Conservation (phyloP, 257 asterid species). For the Primulina huaijiensis region DNA sequence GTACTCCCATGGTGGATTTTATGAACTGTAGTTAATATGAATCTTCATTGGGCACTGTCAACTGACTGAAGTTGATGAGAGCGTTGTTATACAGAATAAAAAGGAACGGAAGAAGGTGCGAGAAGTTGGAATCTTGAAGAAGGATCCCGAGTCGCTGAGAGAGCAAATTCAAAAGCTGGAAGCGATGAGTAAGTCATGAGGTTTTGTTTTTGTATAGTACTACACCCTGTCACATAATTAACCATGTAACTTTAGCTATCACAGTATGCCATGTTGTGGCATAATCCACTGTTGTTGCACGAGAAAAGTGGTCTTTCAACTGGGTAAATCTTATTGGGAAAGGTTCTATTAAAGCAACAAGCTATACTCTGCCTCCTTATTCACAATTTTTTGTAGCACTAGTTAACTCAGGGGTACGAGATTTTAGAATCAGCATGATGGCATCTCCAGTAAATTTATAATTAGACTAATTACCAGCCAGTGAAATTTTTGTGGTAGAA, state of each 20-base stretch:
- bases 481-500: neutral
- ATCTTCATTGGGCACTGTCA: neutral
- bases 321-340: neutral
- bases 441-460: neutral
- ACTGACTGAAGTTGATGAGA: constrained; percentile 2
- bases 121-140: constrained; percentile 90
- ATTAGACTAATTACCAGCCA: neutral
- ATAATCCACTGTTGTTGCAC: neutral
- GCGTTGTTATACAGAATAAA: constrained; percentile 57
- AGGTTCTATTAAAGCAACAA: neutral
- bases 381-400: neutral
- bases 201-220: neutral
- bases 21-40: neutral
- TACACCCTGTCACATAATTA: neutral
- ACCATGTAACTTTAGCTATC: neutral
- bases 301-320: neutral
- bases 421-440: neutral
- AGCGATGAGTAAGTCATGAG: constrained; percentile 62
- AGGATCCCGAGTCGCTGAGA: constrained; percentile 77
- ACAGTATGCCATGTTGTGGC: neutral
- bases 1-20: neutral
- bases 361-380: neutral
- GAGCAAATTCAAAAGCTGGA: constrained; percentile 87
- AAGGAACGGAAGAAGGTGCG: constrained; percentile 95
- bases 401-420: neutral